Percentiles rank a stretch among this genome's conserved stretches.
These are phyloP conservation scores for Cytospora chrysosperma DNA, from an alignment of 2,329 filamentous ascomycete species.

Conservation along the genomic window DNA sequence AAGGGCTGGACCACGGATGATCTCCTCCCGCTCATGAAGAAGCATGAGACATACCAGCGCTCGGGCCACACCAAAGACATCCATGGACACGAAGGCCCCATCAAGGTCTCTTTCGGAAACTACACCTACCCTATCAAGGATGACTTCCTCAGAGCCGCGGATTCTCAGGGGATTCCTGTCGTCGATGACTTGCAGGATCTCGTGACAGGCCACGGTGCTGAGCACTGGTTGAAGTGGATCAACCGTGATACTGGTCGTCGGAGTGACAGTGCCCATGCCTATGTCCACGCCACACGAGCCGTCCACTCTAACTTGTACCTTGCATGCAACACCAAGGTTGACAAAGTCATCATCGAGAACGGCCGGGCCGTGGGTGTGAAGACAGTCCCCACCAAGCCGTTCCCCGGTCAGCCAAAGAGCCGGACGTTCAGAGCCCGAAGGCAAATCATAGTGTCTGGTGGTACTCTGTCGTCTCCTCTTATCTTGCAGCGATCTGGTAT, in stretches of 20 bases:
- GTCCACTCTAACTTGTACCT: slow-evolving; percentile 70
- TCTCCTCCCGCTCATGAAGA: slow-evolving; percentile 73
- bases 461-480: slow-evolving; percentile 70
- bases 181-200: slow-evolving; percentile 78
- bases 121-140: slow-evolving; percentile 81
- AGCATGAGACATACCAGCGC: slow-evolving; percentile 76
- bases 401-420: slow-evolving; percentile 42
- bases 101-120: slow-evolving; percentile 80
- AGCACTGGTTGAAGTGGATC: slow-evolving; percentile 87
- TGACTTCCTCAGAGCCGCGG: slow-evolving; percentile 71
- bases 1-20: slow-evolving; percentile 79
- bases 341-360: slow-evolving; percentile 73
- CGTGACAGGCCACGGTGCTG: slow-evolving; percentile 66
- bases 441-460: slow-evolving; percentile 71
- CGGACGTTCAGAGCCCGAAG: slow-evolving; percentile 66
- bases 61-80: slow-evolving; percentile 63
- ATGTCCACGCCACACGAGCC: slow-evolving; percentile 72
- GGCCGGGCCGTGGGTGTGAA: slow-evolving; percentile 70
- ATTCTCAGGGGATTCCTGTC: slow-evolving; percentile 71
- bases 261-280: slow-evolving; percentile 74
- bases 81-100: slow-evolving; percentile 76
- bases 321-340: slow-evolving; percentile 73
- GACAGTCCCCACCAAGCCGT: slow-evolving; percentile 68
- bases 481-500: slow-evolving; percentile 76
- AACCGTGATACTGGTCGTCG: slow-evolving; percentile 71